These are phyloP conservation scores for Volvox africanus DNA, from an alignment of 139 green algal species.

Conservation along the genomic window DNA sequence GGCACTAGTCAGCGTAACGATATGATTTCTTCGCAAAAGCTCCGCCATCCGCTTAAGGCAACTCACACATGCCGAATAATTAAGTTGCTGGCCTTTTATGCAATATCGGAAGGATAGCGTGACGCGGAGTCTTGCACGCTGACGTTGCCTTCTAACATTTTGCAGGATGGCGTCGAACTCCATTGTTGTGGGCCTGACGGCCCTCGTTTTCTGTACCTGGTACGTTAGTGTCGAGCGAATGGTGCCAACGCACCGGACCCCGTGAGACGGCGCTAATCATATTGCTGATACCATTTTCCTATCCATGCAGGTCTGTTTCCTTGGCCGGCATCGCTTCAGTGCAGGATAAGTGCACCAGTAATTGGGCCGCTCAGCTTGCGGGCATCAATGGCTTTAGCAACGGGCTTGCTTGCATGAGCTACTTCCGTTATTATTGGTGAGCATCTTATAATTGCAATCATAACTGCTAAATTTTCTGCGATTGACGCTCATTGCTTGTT, in stretches of 20 bases:
- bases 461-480: neutral
- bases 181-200: slow-evolving; percentile 26
- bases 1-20: neutral
- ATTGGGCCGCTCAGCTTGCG: neutral
- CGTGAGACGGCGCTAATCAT: no score
- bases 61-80: neutral
- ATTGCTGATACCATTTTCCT: no score
- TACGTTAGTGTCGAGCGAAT: neutral
- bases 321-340: slow-evolving; percentile 33
- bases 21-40: neutral
- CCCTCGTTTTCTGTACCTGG: slow-evolving; percentile 44
- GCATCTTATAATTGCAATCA: neutral
- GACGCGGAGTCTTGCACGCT: neutral
- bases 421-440: slow-evolving; percentile 50
- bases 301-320: slow-evolving; percentile 10
- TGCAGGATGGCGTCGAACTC: slow-evolving; percentile 9
- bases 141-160: neutral
- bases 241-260: no score
- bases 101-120: neutral
- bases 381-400: slow-evolving; percentile 24
- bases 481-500: neutral
- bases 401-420: neutral
- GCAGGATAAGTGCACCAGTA: neutral
- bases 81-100: neutral
- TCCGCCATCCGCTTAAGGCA: neutral